Evolutionary conservation across 208 protist species (phyloP), one percentile per base, ranked within the genome.

Genomic region (Novymonas esmeraldas): DNA sequence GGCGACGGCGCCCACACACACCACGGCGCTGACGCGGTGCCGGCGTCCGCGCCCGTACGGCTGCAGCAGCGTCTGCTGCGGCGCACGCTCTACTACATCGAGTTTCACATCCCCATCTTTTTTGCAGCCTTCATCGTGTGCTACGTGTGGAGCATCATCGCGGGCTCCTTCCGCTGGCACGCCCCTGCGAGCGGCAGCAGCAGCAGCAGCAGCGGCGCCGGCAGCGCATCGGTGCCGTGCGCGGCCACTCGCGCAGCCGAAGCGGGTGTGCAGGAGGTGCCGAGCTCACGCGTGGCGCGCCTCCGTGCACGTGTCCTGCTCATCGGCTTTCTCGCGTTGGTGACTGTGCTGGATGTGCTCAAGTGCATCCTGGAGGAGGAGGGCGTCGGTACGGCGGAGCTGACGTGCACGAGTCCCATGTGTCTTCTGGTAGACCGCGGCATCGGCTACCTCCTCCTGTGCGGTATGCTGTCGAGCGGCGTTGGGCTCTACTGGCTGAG

Each of bases 51-150:
- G 11, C 20, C 9, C 41, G 3, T 11, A 26, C 9, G 9, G 11
- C 22, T 59, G n/a, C 11, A 26, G 3, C 10, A 44, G 2, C 11
- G 33, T 5, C 20, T 42, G 24, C 42, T 55, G 6, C 63, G 54
- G 55, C 39, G 39, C 22, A 20, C 52, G 29, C 73, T 78, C 1
- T 69, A 84, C 72, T 76, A 87, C 45, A 55, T 92, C 11, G 89
- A 94, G 73, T 94, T 92, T 50, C 84, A 82, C 51, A 36, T 92
- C 20, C 85, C 89, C 11, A 89, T 71, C 10, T 92, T 84, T 69
- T 92, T 94, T 72, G 76, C 72, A 28, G 83, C 81, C 0, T 38
- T 89, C 14, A 58, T 85, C 1, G 76, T 84, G 60, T 84, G 81
- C 59, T 92, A 88, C 60, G 70, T 82, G 11, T 90, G 87, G 69